phyloP scores from a whole-genome alignment of 208 protist genomes.

The Willaertia magna region DNA sequence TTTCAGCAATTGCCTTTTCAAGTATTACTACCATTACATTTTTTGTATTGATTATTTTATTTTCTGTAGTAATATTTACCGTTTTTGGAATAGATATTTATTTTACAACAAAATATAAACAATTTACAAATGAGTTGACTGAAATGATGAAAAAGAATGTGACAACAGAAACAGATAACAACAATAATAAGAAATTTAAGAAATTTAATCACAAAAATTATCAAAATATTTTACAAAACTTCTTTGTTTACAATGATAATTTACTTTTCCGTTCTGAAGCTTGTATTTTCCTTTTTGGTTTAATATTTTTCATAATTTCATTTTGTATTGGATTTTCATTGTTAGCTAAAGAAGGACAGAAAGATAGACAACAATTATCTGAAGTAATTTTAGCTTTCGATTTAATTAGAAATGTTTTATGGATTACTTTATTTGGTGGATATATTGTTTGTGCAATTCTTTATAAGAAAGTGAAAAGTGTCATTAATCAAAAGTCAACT shows the following conservation, averaged over 20 bases:
- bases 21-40: background rate
- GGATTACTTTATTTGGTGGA: background rate
- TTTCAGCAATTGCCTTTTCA: background rate
- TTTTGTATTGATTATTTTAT: background rate
- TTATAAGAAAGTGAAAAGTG: background rate
- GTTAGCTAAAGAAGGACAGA: no score
- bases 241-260: no score
- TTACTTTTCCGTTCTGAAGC: background rate
- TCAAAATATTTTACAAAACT: no score
- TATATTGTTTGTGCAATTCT: background rate
- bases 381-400: background rate
- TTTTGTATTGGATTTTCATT: background rate
- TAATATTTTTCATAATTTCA: background rate
- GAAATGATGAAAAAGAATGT: no score
- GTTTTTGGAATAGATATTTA: background rate
- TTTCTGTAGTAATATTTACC: background rate
- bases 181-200: no score
- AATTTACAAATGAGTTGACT: no score
- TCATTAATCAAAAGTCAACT: background rate
- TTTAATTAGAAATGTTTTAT: background rate
- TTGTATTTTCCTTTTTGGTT: background rate
- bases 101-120: background rate
- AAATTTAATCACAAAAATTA: no score
- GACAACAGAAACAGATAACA: no score
- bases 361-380: no score